Base-by-base conservation (phyloP, 257 asterid species). In the Cinchona pubescens region DNA sequence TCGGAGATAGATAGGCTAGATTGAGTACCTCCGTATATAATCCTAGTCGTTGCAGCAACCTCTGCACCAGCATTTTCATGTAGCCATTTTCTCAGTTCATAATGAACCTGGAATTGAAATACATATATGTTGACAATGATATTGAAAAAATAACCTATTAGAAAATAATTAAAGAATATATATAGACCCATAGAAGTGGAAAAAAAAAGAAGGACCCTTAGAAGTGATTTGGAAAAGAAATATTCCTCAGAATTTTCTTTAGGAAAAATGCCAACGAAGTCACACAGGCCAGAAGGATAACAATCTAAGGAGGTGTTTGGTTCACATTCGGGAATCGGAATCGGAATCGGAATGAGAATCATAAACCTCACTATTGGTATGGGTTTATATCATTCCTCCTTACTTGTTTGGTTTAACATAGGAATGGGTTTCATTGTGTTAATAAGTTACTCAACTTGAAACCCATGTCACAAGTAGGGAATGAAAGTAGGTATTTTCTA, bases 81-180 rank as follows among this genome's bases (percentile, higher is more conserved):
- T 49, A 79, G 80, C 86, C 80, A 83, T 65, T 83, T 83, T 51
- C 86, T 77, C 60, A 79, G 69, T 59, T 79, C 75, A 74, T 42
- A 56, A 76, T 83, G 86, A 65, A 77, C 80, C 84, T 79, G 80
- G 58, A 42, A 72, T 14, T 65, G 8, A 40, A 0, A 73, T 58
- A 38, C n/a, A 75, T 8, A 7, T 34, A 13, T 6, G 3, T n/a
- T 40, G 6, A 23, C 10, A 67, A 3, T 23, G 14, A 42, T 48
- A 27, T n/a, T 67, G 2, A 42, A n/a, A 63, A 7, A 60, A 53
- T 19, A 37, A 29, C 30, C 37, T 8, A 58, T 13, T 8, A 9
- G 9, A 0, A 58, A 12, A 25, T 7, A 58, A 58, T 11, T n/a
- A n/a, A n/a, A n/a, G n/a, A n/a, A n/a, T n/a, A n/a, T n/a, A n/a